Percentiles rank a stretch among this genome's conserved stretches.
phyloP scores from a whole-genome alignment of 345 rosid genomes.

The Melastoma malabathricum region DNA sequence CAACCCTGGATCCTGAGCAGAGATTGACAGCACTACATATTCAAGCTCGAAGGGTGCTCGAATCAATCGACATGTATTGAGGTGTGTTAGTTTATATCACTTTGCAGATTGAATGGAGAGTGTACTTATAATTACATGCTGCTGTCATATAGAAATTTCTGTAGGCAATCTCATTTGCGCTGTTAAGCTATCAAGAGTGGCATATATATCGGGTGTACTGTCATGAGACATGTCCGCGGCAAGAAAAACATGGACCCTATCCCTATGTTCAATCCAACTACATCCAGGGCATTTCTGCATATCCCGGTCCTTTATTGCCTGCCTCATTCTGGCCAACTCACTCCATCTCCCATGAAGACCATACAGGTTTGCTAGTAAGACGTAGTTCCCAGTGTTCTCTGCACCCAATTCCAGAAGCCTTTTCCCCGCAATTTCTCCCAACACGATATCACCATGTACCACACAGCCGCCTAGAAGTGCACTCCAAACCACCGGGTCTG shows the following conservation, averaged over 20 bases:
- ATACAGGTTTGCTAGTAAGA: conserved; percentile 36
- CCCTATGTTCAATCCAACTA: conserved; percentile 36
- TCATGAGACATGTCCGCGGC: conserved; percentile 33
- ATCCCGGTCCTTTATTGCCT: conserved; percentile 19
- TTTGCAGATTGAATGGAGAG: background rate
- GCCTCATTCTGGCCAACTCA: conserved; percentile 23
- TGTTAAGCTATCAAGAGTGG: conserved; percentile 26
- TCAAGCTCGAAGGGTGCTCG: conserved; percentile 89
- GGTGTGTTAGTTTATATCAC: background rate
- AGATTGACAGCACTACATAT: conserved; percentile 70
- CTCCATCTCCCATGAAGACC: conserved; percentile 43
- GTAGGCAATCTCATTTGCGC: conserved; percentile 20
- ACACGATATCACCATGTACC: conserved; percentile 23
- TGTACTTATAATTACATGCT: background rate
- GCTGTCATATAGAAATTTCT: background rate
- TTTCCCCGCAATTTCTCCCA: conserved; percentile 36
- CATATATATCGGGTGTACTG: conserved; percentile 24
- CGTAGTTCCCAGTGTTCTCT: conserved; percentile 30
- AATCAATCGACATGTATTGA: conserved; percentile 71
- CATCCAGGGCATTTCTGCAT: conserved; percentile 44
- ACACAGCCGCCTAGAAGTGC: conserved; percentile 37
- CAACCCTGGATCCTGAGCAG: conserved; percentile 79
- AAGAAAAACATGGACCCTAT: conserved; percentile 30
- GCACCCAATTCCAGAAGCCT: conserved; percentile 31
- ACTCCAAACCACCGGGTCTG: conserved; percentile 47